Conservation (phyloP, 352 stramenopile genomes). For the Lagenidium giganteum region DNA sequence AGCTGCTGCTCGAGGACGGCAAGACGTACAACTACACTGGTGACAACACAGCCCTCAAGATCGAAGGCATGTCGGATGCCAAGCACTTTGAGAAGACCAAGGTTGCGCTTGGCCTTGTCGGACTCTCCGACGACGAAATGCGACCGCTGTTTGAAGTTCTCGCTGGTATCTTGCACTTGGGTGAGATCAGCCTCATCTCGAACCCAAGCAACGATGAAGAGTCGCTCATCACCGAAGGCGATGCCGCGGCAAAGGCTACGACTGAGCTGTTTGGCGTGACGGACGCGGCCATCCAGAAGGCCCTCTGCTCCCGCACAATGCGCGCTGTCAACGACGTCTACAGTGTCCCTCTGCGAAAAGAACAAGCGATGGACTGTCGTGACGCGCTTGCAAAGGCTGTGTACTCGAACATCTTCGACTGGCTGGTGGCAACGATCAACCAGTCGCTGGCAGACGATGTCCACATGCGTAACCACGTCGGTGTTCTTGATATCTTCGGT, state of each 20-base stretch:
- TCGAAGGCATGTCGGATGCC: constrained; percentile 69
- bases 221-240: constrained; percentile 32
- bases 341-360: constrained; percentile 70
- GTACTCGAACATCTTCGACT: constrained; percentile 96
- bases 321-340: constrained; percentile 65
- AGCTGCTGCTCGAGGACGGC: constrained; percentile 45
- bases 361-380: constrained; percentile 87
- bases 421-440: constrained; percentile 91
- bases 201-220: constrained; percentile 73
- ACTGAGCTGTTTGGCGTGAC: constrained; percentile 58
- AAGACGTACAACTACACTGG: constrained; percentile 63
- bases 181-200: constrained; percentile 90
- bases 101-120: constrained; percentile 57
- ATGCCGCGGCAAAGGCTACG: constrained; percentile 27
- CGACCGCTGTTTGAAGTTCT: constrained; percentile 67
- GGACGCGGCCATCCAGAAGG: constrained; percentile 44
- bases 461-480: constrained; percentile 60
- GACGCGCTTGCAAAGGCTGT: constrained; percentile 95
- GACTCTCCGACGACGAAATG: constrained; percentile 50
- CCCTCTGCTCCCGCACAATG: constrained; percentile 64
- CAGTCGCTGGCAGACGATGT: constrained; percentile 59
- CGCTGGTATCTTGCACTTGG: constrained; percentile 93
- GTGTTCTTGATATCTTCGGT: constrained; percentile 93
- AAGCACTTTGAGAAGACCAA: constrained; percentile 70
- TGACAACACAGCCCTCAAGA: constrained; percentile 44